These are phyloP conservation scores for Trichothecium sympodiale DNA, from an alignment of 2,329 filamentous ascomycete genomes.

Conservation along the genomic window DNA sequence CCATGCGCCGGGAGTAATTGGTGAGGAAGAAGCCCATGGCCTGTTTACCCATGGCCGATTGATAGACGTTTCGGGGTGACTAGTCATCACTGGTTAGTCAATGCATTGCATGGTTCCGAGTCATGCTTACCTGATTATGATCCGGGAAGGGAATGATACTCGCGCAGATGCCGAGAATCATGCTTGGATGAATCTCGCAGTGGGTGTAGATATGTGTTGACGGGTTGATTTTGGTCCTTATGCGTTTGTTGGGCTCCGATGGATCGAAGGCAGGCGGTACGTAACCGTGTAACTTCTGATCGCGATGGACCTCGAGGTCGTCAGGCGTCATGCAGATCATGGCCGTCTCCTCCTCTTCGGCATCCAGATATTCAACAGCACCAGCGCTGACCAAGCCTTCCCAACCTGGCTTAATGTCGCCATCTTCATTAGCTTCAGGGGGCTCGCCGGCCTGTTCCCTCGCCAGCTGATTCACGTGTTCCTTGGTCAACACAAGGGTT, in stretches of 20 bases:
- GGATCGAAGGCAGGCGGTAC: constrained; percentile 35
- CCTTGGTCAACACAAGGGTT: constrained; percentile 70
- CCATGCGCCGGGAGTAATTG: constrained; percentile 94
- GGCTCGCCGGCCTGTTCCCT: constrained; percentile 54
- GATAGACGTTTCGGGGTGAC: constrained; percentile 97
- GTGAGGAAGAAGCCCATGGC: constrained; percentile 99
- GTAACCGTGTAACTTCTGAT: constrained; percentile 37
- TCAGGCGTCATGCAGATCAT: constrained; percentile 99
- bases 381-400: constrained; percentile 72
- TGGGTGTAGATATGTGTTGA: constrained; percentile 91
- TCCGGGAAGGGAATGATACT: constrained; percentile 99
- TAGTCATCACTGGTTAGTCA: constrained; percentile 29
- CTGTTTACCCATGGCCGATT: constrained; percentile 99
- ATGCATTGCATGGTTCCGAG: neutral
- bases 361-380: constrained; percentile 91
- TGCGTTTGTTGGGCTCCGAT: constrained; percentile 67
- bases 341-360: constrained; percentile 94
- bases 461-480: constrained; percentile 65
- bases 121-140: constrained; percentile 67
- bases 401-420: constrained; percentile 65
- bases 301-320: constrained; percentile 70
- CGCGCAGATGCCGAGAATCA: constrained; percentile 96
- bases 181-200: constrained; percentile 97
- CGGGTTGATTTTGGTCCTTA: constrained; percentile 80
- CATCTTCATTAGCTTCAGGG: constrained; percentile 26